Percentiles rank a stretch among this genome's conserved stretches.
These are phyloP conservation scores for Vanrija humicola DNA, from an alignment of 1,284 basidiomycete species.

Conservation along the genomic window DNA sequence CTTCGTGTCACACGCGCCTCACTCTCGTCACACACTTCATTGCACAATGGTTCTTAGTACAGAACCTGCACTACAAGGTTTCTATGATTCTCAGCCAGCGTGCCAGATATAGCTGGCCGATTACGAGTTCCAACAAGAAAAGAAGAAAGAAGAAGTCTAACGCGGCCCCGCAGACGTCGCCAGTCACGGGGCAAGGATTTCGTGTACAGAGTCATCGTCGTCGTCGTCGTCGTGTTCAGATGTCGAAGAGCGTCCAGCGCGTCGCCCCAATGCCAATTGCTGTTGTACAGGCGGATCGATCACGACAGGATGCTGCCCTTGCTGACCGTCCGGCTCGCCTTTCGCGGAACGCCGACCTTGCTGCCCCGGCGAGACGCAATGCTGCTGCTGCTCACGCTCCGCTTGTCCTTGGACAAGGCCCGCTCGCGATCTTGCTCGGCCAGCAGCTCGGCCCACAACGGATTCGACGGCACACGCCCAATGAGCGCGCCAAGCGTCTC, in stretches of 20 bases:
- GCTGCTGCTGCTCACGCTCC: neutral
- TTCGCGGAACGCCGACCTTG: neutral
- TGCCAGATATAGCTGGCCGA: neutral
- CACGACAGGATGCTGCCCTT: neutral
- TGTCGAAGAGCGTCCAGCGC: no score
- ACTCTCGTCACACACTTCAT: neutral
- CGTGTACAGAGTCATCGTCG: no score
- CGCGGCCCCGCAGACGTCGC: neutral
- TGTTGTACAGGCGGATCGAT: neutral
- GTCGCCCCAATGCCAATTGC: no score
- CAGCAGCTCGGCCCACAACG: constrained; percentile 82
- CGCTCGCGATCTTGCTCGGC: constrained; percentile 19
- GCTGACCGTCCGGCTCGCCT: neutral
- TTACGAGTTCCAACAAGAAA: neutral
- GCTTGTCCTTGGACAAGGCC: neutral
- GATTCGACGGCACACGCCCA: constrained; percentile 80
- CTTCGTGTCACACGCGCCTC: no score
- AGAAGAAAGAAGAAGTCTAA: neutral
- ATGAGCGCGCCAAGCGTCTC: constrained; percentile 73
- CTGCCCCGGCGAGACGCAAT: neutral
- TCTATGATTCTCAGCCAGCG: neutral
- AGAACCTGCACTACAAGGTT: neutral
- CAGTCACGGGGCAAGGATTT: no score
- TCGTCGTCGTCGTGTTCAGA: no score
- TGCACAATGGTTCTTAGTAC: neutral